Base-by-base conservation (phyloP, 164 flowering plant genomes). In the Nelumbo lutea region DNA sequence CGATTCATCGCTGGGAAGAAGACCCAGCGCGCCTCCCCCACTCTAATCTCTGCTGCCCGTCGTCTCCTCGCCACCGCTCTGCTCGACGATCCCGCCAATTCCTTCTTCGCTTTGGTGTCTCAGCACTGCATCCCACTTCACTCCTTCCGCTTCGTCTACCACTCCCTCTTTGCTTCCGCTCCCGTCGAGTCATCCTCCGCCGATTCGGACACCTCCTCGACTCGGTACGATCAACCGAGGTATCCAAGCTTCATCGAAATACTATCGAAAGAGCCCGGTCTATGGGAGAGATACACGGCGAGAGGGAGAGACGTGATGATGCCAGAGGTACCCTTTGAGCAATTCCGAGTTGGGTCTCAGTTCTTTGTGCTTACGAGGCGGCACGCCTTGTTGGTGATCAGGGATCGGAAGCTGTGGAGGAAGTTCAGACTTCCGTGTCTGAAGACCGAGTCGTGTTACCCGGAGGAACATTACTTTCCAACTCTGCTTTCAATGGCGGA, bases 391-490 rank as follows among this genome's bases (percentile, higher is more conserved):
- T 45, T 76, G 42, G 96, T 91, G 42, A 64, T 89, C 41, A 77
- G 74, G 68, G 98, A 93, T 58, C 81, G 84, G 41, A 62, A 70
- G 62, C 72, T 93, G 4, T 93, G 98, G 98, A 79, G 79, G 78
- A 91, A 91, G 59, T 93, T 93, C 70, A 82, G 79, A 70, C 42
- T 85, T 48, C 97, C 97, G 1, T 93, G 98, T 77, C 75, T 79
- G 62, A 77, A 82, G 9, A 69, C 66, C 0, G 81, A 88, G 7
- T 83, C 87, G 7, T 93, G 98, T 76, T 93, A 87, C 78, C 98
- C 98, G 0, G 98, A 93, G 68, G 98, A 93, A 72, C 98, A 93
- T 71, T 93, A 93, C 68, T 91, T 93, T 61, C 96, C 98, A 3
- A 93, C 98, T 0, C 64, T 93, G 57, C 70, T 93, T 62, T 86